phyloP scores from a whole-genome alignment of 2,329 filamentous ascomycete genomes.

The Myriangium duriaei region DNA sequence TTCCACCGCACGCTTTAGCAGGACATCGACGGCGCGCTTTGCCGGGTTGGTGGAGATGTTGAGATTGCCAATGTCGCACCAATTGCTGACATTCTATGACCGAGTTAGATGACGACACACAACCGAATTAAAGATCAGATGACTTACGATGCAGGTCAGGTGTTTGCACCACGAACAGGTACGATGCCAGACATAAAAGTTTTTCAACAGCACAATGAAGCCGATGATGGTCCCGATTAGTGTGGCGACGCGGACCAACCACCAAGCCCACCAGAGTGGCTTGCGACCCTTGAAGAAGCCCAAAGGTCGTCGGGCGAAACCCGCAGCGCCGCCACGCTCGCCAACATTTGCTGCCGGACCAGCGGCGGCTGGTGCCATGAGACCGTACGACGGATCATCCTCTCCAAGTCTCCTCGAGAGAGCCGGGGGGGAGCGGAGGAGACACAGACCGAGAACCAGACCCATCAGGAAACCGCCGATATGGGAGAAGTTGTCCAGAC shows the following conservation, averaged over 20 bases:
- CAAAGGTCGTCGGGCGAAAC: constrained; percentile 38
- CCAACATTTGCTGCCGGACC: constrained; percentile 2
- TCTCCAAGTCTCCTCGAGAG: constrained; percentile 62
- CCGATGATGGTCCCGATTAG: constrained; percentile 70
- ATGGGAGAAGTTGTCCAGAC: constrained; percentile 92
- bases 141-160: constrained; percentile 77
- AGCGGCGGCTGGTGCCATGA: constrained; percentile 33
- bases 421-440: constrained; percentile 77
- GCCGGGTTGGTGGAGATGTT: constrained; percentile 18
- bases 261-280: constrained; percentile 95
- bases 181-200: constrained; percentile 73
- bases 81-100: constrained; percentile 49
- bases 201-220: constrained; percentile 76
- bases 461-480: constrained; percentile 95
- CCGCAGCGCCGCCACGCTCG: constrained; percentile 20
- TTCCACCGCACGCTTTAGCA: neutral
- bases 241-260: constrained; percentile 68
- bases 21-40: constrained; percentile 8
- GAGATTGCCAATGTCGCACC: constrained; percentile 45
- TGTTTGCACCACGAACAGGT: constrained; percentile 91
- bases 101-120: constrained; percentile 1
- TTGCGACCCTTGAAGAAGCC: constrained; percentile 89
- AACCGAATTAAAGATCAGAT: neutral
- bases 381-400: constrained; percentile 56
- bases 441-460: constrained; percentile 68